Conservation (phyloP, 1,284 basidiomycete genomes). For the Omphalotus olearius region DNA sequence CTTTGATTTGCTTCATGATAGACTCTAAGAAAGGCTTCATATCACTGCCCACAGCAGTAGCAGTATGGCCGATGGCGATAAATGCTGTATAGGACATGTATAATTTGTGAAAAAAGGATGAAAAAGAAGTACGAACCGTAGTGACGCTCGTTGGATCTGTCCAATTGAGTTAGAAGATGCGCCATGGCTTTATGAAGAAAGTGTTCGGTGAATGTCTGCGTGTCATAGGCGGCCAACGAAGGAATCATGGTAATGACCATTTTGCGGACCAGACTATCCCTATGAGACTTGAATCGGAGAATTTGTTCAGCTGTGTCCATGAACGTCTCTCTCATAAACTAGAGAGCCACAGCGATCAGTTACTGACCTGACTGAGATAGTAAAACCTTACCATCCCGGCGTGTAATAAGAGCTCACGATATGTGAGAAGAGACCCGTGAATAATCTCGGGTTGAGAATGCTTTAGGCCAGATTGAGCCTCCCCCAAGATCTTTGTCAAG, state of each 20-base stretch:
- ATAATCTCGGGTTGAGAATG: constrained; percentile 82
- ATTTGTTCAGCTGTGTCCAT: constrained; percentile 89
- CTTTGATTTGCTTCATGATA: constrained; percentile 89
- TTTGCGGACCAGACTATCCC: constrained; percentile 84
- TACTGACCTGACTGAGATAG: background rate
- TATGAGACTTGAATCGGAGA: constrained; percentile 82
- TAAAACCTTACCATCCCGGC: constrained; percentile 77
- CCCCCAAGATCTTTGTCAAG: constrained; percentile 79
- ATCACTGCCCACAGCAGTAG: constrained; percentile 86
- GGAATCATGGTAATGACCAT: constrained; percentile 95
- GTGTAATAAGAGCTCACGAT: constrained; percentile 88
- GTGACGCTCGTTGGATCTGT: constrained; percentile 86
- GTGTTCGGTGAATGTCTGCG: constrained; percentile 84
- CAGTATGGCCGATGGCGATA: constrained; percentile 95
- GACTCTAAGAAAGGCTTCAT: constrained; percentile 96
- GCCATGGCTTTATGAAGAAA: constrained; percentile 92
- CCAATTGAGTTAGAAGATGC: constrained; percentile 83
- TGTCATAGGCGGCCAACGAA: constrained; percentile 91
- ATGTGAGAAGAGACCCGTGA: constrained; percentile 91
- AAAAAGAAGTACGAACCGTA: constrained; percentile 52
- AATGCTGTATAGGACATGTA: constrained; percentile 56
- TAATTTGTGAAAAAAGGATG: constrained; percentile 9
- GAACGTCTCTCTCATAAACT: constrained; percentile 95
- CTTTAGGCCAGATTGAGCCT: constrained; percentile 86
- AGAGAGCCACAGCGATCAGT: constrained; percentile 9